These are phyloP conservation scores for Furculomyces boomerangus DNA, from an alignment of 371 early-diverging fungal species.

Conservation along the genomic window DNA sequence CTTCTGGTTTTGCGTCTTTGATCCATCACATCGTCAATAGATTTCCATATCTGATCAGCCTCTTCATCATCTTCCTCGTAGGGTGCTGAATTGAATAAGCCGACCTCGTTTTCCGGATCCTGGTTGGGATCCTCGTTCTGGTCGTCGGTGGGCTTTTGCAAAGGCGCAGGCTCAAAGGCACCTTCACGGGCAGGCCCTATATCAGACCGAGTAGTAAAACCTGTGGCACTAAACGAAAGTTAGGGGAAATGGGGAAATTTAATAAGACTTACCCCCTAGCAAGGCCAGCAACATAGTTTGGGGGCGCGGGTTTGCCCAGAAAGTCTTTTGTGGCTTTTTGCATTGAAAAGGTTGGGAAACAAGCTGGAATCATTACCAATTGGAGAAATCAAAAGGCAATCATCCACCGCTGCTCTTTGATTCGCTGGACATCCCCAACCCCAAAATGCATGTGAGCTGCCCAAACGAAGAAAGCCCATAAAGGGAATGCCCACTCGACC, in stretches of 20 bases:
- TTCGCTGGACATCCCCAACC: no score
- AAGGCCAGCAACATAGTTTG: conserved; percentile 89
- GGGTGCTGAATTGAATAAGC: conserved; percentile 67
- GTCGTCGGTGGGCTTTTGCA: conserved; percentile 29
- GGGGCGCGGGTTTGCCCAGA: conserved; percentile 66
- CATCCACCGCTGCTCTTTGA: no score
- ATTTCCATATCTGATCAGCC: conserved; percentile 84
- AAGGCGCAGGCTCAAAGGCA: conserved; percentile 23
- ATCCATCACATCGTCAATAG: conserved; percentile 79
- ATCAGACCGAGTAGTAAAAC: conserved; percentile 95
- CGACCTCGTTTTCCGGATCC: conserved; percentile 89
- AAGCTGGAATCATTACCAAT: no score
- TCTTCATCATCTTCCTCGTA: conserved; percentile 95
- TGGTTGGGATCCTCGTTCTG: conserved; percentile 50
- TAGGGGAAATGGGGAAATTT: background rate
- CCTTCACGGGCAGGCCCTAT: conserved; percentile 90
- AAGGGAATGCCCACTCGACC: no score
- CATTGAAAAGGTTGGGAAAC: no score
- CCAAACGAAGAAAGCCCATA: no score
- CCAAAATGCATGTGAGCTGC: no score
- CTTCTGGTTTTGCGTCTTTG: conserved; percentile 45
- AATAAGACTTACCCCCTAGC: conserved; percentile 52
- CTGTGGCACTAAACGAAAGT: conserved; percentile 47
- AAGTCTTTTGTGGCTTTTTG: conserved; percentile 63
- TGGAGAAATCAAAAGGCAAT: no score